phyloP scores from a whole-genome alignment of 345 rosid species.

The Pistacia vera region DNA sequence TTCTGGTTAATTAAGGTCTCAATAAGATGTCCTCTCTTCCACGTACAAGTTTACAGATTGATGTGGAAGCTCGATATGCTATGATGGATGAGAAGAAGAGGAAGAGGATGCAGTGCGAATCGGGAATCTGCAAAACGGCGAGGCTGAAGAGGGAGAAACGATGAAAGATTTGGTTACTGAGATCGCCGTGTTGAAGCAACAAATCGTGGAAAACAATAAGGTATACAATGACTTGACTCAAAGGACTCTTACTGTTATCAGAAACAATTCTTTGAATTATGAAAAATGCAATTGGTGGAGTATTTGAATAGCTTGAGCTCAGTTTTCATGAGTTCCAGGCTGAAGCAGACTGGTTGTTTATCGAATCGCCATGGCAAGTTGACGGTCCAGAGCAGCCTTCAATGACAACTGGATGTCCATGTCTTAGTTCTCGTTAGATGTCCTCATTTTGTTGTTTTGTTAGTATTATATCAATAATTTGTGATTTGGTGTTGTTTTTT shows the following conservation, averaged over 20 bases:
- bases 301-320: conserved; percentile 34
- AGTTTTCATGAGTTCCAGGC: conserved; percentile 22
- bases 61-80: conserved; percentile 19
- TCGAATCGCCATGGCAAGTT: conserved; percentile 30
- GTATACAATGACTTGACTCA: conserved; percentile 23
- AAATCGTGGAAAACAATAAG: conserved; percentile 31
- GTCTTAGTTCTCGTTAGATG: neutral
- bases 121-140: conserved; percentile 77
- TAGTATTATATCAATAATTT: no score
- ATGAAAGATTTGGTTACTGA: conserved; percentile 48
- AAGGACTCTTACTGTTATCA: conserved; percentile 26
- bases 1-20: neutral
- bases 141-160: conserved; percentile 64
- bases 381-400: conserved; percentile 27
- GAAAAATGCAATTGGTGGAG: conserved; percentile 38
- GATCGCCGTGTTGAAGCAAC: conserved; percentile 49
- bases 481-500: no score
- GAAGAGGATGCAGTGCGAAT: conserved; percentile 68
- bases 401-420: conserved; percentile 21
- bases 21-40: conserved; percentile 30
- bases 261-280: conserved; percentile 44
- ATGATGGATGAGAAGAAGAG: conserved; percentile 56
- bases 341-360: conserved; percentile 4
- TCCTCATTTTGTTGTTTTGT: neutral
- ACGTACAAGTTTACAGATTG: conserved; percentile 42